Base-by-base conservation (phyloP, 2,329 filamentous ascomycete genomes). In the Sporothrix curviconia region DNA sequence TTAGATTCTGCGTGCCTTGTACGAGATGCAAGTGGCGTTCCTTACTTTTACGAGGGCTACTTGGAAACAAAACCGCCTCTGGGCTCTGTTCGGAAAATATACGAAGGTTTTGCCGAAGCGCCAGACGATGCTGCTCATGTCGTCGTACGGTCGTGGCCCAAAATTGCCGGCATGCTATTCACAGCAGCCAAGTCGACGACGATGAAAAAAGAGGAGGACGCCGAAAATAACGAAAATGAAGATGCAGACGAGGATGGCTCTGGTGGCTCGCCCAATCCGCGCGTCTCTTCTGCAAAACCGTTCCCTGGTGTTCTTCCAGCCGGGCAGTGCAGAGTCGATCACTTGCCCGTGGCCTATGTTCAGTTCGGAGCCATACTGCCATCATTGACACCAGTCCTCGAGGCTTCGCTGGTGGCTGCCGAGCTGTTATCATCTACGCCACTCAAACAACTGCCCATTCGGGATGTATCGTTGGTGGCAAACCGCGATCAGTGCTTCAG, bases 401-500 rank as follows among this genome's bases (percentile, higher is more conserved):
- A 88, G 61, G 74, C 83, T 0, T 74, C 79, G 25, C 71, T 92
- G 24, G 73, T 89, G 7, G 87, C 85, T 0, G 72, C 80, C 4
- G 72, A 79, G 46, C 72, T 96, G 3, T 77, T 79, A 19, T 69
- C 71, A 3, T 43, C 46, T 2, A 83, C 77, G 0, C 63, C 84
- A 2, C 70, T 92, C 2, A 66, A 68, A 14, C 67, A 73, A 1
- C 70, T 90, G 1, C 66, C 68, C 0, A 79, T 92, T 36, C 68
- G 69, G 0, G 70, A 87, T 61, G 62, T 82, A 3, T 70, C 73
- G 0, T 72, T 87, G 34, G 67, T 95, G 0, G 68, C 84, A 1
- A n/a, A 84, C 82, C 9, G 90, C 92, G 1, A 85, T 95, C 51
- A 88, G 81, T 52, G 76, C 89, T 0, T 81, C 85, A 0, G 76